A percentile compares a stretch with the other conserved stretches of the same genome.
Evolutionary conservation across 345 rosid genomes (phyloP).

Genomic region (Acer campestre): DNA sequence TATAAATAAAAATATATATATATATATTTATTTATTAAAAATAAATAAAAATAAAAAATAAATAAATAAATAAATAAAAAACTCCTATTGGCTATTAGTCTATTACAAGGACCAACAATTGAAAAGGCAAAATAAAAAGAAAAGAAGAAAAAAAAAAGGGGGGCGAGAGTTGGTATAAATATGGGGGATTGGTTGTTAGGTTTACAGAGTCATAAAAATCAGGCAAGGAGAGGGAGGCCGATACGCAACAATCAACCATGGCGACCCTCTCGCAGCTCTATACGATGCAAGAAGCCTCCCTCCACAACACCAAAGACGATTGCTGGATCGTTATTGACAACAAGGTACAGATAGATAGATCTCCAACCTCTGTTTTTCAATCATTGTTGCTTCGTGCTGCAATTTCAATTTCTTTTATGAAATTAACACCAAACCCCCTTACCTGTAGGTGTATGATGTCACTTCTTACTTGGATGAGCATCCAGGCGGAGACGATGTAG

Average conservation of each 20-base stretch:
- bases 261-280: conserved; percentile 74
- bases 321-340: conserved; percentile 94
- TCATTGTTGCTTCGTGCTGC: not conserved
- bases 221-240: not conserved
- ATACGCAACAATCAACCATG: conserved; percentile 36
- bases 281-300: conserved; percentile 73
- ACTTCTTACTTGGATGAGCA: conserved; percentile 85
- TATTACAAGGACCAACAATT: too few species aligned
- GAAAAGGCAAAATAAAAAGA: too few species aligned
- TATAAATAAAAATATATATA: too few species aligned
- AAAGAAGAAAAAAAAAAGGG: not conserved
- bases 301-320: conserved; percentile 71
- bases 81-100: too few species aligned
- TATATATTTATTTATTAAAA: too few species aligned
- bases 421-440: too few species aligned
- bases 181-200: not conserved
- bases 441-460: conserved; percentile 68
- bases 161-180: not conserved
- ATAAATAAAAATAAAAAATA: too few species aligned
- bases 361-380: not conserved
- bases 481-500: conserved; percentile 94
- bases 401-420: too few species aligned
- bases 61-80: too few species aligned
- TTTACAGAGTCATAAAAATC: not conserved
- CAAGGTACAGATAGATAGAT: conserved; percentile 40